Evolutionary conservation across 441 rosid genomes (phyloP).

Genomic region (Populus hybrid): DNA sequence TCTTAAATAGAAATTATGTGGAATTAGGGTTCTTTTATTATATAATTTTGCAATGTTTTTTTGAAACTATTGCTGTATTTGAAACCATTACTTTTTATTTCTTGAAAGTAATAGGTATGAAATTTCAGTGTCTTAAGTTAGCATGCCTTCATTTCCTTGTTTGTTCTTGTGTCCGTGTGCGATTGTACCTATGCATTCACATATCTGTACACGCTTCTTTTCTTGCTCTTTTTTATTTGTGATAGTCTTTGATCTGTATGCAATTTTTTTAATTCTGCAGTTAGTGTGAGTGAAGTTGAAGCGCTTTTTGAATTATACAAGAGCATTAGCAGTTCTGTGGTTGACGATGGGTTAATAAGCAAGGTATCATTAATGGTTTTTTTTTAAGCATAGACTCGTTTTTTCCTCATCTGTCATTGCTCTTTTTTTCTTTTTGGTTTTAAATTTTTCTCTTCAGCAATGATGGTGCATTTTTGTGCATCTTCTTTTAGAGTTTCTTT

Average conservation of each 20-base stretch:
- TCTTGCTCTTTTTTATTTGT: background rate
- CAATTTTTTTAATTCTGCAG: constrained; percentile 40
- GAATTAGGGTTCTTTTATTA: background rate
- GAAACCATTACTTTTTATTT: background rate
- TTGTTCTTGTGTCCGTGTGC: background rate
- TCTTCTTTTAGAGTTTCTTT: background rate
- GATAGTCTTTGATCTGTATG: background rate
- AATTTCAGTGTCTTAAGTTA: background rate
- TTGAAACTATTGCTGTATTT: background rate
- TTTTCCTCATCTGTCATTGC: constrained; percentile 12
- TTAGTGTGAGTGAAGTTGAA: constrained; percentile 98
- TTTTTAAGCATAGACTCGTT: background rate
- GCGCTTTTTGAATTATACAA: constrained; percentile 92
- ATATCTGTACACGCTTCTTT: background rate
- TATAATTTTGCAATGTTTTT: background rate
- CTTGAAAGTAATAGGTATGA: background rate
- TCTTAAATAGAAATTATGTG: background rate
- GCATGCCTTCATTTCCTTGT: background rate
- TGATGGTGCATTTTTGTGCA: background rate
- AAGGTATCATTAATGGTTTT: constrained; percentile 46
- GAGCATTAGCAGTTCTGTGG: constrained; percentile 90
- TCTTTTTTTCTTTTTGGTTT: constrained; percentile 2
- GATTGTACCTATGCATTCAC: background rate
- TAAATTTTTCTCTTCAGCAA: background rate
- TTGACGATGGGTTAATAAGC: constrained; percentile 92